phyloP scores from a whole-genome alignment of 371 early-diverging fungal species.

The Zychaea mexicana region DNA sequence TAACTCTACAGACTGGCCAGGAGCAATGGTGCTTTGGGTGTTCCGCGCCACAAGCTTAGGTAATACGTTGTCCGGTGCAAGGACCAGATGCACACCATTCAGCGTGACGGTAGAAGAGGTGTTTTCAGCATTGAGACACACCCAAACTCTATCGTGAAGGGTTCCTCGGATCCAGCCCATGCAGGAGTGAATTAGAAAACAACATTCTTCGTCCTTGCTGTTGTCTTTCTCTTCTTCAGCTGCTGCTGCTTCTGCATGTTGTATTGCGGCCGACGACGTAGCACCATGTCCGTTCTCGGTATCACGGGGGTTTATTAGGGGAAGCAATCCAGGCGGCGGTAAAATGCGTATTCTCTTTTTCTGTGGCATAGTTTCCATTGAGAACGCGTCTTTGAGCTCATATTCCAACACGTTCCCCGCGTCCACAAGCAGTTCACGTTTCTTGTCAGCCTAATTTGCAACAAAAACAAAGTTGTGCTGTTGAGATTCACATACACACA shows the following conservation, averaged over 20 bases:
- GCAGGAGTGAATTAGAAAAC: slow-evolving; percentile 11
- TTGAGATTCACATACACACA: too few species aligned
- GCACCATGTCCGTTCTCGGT: not conserved
- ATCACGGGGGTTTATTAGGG: not conserved
- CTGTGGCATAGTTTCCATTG: slow-evolving; percentile 2
- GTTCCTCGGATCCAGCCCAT: slow-evolving; percentile 4
- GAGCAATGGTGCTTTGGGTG: not conserved
- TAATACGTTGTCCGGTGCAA: not conserved
- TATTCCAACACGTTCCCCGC: slow-evolving; percentile 5
- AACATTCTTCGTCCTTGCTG: not conserved
- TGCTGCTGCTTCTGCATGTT: not conserved
- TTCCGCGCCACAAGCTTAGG: not conserved
- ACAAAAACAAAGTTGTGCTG: not conserved
- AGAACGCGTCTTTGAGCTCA: slow-evolving; percentile 16
- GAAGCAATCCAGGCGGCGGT: slow-evolving; percentile 17
- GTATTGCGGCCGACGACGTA: not conserved
- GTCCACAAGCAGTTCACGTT: slow-evolving; percentile 6
- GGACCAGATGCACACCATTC: not conserved
- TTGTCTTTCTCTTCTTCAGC: not conserved
- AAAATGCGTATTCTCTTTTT: not conserved
- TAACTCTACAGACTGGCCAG: not conserved
- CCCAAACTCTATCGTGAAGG: not conserved
- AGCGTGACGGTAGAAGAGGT: not conserved
- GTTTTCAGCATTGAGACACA: not conserved
- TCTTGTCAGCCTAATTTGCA: slow-evolving; percentile 9